These are phyloP conservation scores for Vitis cinerea DNA, from an alignment of 164 flowering plant genomes.

Conservation along the genomic window DNA sequence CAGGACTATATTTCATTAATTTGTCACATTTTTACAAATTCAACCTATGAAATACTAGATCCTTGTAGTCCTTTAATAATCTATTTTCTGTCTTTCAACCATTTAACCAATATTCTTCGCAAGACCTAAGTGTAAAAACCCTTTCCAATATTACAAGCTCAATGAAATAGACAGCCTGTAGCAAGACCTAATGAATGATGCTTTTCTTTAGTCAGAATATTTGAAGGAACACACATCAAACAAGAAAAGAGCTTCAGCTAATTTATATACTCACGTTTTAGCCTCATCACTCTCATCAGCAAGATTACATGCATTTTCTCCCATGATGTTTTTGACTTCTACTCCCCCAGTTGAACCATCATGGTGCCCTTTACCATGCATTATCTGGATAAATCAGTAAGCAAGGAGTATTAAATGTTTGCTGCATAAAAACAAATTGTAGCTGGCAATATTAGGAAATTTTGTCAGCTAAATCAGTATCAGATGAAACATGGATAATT, in stretches of 20 bases:
- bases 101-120: no score
- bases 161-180: background rate
- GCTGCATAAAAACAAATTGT: background rate
- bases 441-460: no score
- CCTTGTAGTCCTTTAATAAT: background rate
- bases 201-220: background rate
- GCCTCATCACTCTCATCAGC: conserved; percentile 12
- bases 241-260: no score
- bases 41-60: background rate
- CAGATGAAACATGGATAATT: no score
- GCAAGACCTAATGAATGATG: background rate
- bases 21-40: no score
- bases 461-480: no score
- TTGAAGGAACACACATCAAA: no score
- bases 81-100: background rate
- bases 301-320: conserved; percentile 7
- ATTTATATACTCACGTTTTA: conserved; percentile 21
- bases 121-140: no score
- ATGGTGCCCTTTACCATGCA: conserved; percentile 26
- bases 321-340: conserved; percentile 1
- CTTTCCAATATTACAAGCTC: background rate
- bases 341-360: conserved; percentile 16
- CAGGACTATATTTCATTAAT: no score
- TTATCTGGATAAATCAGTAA: conserved; percentile 22
- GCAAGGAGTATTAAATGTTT: background rate